Percentiles rank a stretch among this genome's conserved stretches.
Conservation (phyloP, 1,284 basidiomycete species). For the Schizophyllum amplum region DNA sequence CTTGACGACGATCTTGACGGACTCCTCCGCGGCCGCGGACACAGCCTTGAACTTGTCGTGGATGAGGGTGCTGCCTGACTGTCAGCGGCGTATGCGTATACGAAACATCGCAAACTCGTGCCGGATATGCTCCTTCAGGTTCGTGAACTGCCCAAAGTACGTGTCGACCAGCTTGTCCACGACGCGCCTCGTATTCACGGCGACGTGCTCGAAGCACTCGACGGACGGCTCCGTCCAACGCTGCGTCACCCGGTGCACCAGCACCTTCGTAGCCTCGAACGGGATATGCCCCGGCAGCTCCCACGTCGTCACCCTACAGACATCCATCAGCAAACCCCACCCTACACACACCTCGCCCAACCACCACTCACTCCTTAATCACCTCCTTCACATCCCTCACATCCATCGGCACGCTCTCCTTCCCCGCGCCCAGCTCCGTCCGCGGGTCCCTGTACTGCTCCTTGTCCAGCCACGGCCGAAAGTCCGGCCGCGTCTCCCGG, state of each 20-base stretch:
- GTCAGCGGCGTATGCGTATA: neutral
- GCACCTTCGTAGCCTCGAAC: slow-evolving; percentile 36
- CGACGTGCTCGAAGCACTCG: slow-evolving; percentile 30
- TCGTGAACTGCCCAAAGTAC: slow-evolving; percentile 13
- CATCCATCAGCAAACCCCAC: neutral
- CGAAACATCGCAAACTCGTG: neutral
- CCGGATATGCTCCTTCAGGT: slow-evolving; percentile 11
- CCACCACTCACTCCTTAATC: slow-evolving; percentile 20
- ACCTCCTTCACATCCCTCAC: slow-evolving; percentile 22
- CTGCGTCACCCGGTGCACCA: slow-evolving; percentile 31
- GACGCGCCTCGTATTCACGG: slow-evolving; percentile 4
- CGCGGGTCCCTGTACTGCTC: slow-evolving; percentile 2
- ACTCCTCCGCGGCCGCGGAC: slow-evolving; percentile 10
- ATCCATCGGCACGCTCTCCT: slow-evolving; percentile 15
- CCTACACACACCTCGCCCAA: neutral
- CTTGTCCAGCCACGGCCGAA: slow-evolving; percentile 12
- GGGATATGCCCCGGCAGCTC: slow-evolving; percentile 44
- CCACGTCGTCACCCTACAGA: slow-evolving; percentile 37
- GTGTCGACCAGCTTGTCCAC: slow-evolving; percentile 6
- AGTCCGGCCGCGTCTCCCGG: slow-evolving; percentile 15
- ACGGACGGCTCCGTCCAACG: slow-evolving; percentile 33
- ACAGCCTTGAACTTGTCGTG: slow-evolving; percentile 7
- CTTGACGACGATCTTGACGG: slow-evolving; percentile 15
- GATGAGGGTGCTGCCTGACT: slow-evolving; percentile 2
- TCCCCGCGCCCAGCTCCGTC: neutral